Evolutionary conservation across 257 asterid genomes (phyloP), one percentile per base, ranked within the genome.

Genomic region (Primulina eburnea): DNA sequence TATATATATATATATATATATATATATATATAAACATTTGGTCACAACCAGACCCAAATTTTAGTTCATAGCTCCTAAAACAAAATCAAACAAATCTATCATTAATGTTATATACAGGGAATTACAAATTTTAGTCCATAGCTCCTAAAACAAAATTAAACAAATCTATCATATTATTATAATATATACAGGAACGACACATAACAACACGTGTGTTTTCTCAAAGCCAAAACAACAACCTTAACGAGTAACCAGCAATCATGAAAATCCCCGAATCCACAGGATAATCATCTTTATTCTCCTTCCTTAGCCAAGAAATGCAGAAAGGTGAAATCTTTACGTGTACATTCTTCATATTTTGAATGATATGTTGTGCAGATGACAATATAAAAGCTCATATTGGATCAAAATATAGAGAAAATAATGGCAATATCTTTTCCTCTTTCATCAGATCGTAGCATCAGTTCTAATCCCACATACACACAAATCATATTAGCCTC

Each of bases 401-500:
- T 58, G 57, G 4, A 33, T 37, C 16, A 2, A 7, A 34, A 32
- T 35, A 34, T 2, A 64, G 40, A 64, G 40, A 17, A n/a, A 57
- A 28, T 17, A 26, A 62, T 50, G 69, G 53, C 26, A 34, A 24
- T 24, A 65, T 40, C 8, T 30, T 12, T 52, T 60, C 33, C 64
- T 53, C 17, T 40, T 34, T 34, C 67, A 38, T 7, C 84, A 78
- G 90, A 83, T 76, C 56, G 72, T 56, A 73, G 63, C 77, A 73
- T n/a, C 61, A 55, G 52, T 66, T 60, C 65, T 63, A 83, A 76
- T 37, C 74, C 86, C 20, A 78, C 90, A 1, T 84, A 69, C 43
- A 71, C 82, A 6, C 85, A 89, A 79, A 87, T 93, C 86, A 60
- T 89, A 2, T 60, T 89, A 2, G 95, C 92, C 38, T 87, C 96